Conservation (phyloP, 1,139 yeast genomes). For the Geotrichum europaeum region DNA sequence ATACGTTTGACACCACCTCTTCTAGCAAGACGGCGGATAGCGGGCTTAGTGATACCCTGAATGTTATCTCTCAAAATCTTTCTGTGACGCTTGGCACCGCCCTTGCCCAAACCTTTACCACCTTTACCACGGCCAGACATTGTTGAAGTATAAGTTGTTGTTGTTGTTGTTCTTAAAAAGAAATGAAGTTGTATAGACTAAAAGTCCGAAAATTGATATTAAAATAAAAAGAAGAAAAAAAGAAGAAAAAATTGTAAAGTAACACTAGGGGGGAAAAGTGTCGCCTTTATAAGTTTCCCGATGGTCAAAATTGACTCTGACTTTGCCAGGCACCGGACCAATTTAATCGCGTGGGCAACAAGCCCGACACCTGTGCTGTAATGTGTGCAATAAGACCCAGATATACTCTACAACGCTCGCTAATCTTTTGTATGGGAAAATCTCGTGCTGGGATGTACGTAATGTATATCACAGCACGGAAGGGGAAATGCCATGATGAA, state of each 20-base stretch:
- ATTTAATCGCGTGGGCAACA: neutral
- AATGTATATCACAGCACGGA: neutral
- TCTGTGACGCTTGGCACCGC: slow-evolving; percentile 99
- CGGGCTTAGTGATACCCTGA: slow-evolving; percentile 99
- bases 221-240: neutral
- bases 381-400: neutral
- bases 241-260: neutral
- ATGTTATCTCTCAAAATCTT: slow-evolving; percentile 98
- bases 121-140: slow-evolving; percentile 99
- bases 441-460: neutral
- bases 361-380: neutral
- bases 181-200: neutral
- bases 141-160: slow-evolving; percentile 32
- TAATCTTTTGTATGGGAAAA: neutral
- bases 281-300: neutral
- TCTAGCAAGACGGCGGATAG: slow-evolving; percentile 99
- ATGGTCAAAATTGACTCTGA: neutral
- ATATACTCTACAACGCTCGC: neutral
- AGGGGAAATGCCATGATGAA: neutral
- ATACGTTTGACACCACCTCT: slow-evolving; percentile 99
- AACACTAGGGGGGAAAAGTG: neutral
- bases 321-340: neutral
- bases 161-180: neutral
- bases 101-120: slow-evolving; percentile 98
- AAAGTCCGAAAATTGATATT: neutral